Evolutionary conservation across 2,329 filamentous ascomycete genomes (phyloP), one percentile per base, ranked within the genome.

Genomic region (Stylonectria norvegica): DNA sequence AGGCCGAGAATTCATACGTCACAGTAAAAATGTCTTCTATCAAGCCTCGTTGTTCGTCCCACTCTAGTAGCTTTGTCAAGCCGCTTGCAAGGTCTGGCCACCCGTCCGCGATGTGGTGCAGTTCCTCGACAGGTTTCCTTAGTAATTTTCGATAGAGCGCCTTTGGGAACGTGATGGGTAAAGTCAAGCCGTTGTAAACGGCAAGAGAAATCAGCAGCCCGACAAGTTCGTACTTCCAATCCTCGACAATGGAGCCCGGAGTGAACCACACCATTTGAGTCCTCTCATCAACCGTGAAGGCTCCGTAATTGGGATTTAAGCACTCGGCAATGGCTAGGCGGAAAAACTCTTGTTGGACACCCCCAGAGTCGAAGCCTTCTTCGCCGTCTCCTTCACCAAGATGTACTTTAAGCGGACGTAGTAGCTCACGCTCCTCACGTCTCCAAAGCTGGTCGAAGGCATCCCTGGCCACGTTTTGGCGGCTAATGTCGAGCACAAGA

Each of bases 321-420:
- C 86, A 86, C 57, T 95, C 84, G 1, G 80, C 79, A 52, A 96
- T 82, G 14, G 87, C 81, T 19, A 96, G 67, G 12, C 89, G 81
- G 67, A 98, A 97, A 61, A 95, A 97, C 49, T 98, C 93, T 60
- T 95, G 90, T 55, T 96, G 91, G 1, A 98, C 90, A 48, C 93
- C 93, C 30, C 93, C 93, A 34, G 91, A 89, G 62, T 98, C 93
- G 22, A 94, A 80, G 0, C 93, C 93, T 60, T 94, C 83, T 62
- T 97, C 93, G 20, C 89, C 88, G 38, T 75, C 73, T 22, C 88
- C 83, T 58, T 89, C 85, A 4, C 89, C 89, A 42, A 97, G 78
- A 36, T 88, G 83, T 7, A 98, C 84, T 56, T 95, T 95, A 22
- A 98, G 68, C 1, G 93, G 93, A 18, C 89, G 80, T 56, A 91